phyloP scores from a whole-genome alignment of 805 yeast species.

The Jamesozyma spencerorum region DNA sequence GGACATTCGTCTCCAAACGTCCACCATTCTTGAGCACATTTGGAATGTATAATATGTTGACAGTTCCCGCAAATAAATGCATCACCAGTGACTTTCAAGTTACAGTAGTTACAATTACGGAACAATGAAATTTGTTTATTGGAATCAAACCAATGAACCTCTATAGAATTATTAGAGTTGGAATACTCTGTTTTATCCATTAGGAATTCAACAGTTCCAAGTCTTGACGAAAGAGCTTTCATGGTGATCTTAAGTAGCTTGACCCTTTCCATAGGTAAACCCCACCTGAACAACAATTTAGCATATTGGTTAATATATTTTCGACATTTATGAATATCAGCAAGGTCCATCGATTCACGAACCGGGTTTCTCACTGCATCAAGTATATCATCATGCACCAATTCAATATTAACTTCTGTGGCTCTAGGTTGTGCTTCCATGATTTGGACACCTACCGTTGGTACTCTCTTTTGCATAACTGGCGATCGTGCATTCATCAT shows the following conservation, averaged over 20 bases:
- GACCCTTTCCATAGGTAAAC: conserved; percentile 66
- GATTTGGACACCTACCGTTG: conserved; percentile 2
- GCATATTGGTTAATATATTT: conserved; percentile 64
- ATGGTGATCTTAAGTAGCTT: conserved; percentile 57
- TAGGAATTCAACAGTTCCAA: neutral
- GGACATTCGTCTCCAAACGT: conserved; percentile 50
- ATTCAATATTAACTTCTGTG: conserved; percentile 21
- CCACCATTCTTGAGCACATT: conserved; percentile 83
- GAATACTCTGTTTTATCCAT: neutral
- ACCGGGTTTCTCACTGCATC: conserved; percentile 13
- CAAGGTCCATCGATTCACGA: conserved; percentile 18
- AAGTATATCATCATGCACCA: conserved; percentile 23
- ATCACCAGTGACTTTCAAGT: conserved; percentile 47
- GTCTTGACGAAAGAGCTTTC: neutral
- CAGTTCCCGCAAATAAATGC: conserved; percentile 64
- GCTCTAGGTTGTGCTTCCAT: conserved; percentile 3
- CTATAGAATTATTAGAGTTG: conserved; percentile 9
- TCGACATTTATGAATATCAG: conserved; percentile 22
- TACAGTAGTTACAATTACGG: conserved; percentile 59
- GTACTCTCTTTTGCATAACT: neutral
- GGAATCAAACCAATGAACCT: conserved; percentile 13
- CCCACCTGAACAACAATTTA: conserved; percentile 71
- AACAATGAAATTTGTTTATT: conserved; percentile 1
- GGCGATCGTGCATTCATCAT: neutral
- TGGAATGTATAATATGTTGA: conserved; percentile 68